Evolutionary conservation across 2,329 filamentous ascomycete genomes (phyloP), one percentile per base, ranked within the genome.

Genomic region (Botrytis pseudocinerea): DNA sequence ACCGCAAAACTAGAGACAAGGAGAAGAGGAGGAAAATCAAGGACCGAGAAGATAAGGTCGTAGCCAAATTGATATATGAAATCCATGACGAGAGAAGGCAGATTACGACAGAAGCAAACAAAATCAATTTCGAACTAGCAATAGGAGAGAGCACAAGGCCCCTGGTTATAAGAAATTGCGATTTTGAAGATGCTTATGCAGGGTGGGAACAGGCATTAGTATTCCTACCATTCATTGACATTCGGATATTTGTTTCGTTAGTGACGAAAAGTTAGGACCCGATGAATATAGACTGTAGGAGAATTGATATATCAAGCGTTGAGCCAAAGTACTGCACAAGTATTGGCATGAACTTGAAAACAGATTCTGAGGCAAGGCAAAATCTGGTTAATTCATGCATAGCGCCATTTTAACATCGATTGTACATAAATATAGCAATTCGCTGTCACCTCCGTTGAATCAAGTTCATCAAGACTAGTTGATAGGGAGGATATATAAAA

Each of bases 121-220:
- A 5, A n/a, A 14, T 22, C 10, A 6, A n/a, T 25, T 1, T 2
- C 14, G 12, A 14, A 0, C 6, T 12, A 22, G 22, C 22, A 12
- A 1, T 0, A 10, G 22, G 46, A 51, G 22, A 25, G 25, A n/a
- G 12, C 25, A 28, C 25, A n/a, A 14, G 16, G 38, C 38, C 9
- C 8, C 38, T 9, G 38, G 38, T 7, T 9, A 38, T 8, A 57
- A 28, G 28, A 4, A 3, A 18, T 8, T 18, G n/a, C n/a, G 1
- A 7, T 28, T 3, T 7, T 28, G n/a, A 18, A 32, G 6, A 0
- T 4, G 0, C 9, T 57, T 18, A 9, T 57, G 1, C 6, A 12
- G 16, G 2, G 2, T 57, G 51, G 51, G 51, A 28, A 18, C 7
- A 18, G 14, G 2, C 0, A 28, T 9, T 5, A 16, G 5, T 6